A percentile compares a stretch with the other conserved stretches of the same genome.
These are phyloP conservation scores for Volvox carteri DNA, from an alignment of 163 green algal genomes.

Conservation along the genomic window DNA sequence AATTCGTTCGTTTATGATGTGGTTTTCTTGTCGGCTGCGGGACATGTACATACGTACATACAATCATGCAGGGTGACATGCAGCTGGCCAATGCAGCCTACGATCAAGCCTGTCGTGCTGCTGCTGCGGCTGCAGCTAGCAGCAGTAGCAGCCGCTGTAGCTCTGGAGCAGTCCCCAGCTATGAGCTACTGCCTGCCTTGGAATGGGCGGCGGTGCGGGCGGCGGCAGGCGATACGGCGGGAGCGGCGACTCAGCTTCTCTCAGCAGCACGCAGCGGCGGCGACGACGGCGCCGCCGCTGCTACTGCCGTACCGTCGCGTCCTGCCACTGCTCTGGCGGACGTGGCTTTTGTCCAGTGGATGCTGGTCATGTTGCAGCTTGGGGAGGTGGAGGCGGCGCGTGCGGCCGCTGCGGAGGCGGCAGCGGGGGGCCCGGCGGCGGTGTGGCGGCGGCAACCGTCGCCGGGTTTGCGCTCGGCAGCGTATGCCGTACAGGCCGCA, in stretches of 20 bases:
- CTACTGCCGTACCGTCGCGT: background rate
- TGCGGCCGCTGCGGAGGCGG: constrained; percentile 5
- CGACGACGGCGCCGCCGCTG: background rate
- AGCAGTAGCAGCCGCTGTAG: background rate
- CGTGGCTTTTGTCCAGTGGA: constrained; percentile 43
- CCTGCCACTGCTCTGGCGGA: background rate
- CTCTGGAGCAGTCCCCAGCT: background rate
- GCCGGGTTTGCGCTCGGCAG: background rate
- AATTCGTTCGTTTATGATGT: too few relatives aligned
- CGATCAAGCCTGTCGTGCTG: background rate
- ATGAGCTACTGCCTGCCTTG: constrained; percentile 51
- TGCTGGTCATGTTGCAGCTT: constrained; percentile 32
- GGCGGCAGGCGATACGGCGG: background rate
- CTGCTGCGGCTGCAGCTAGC: background rate
- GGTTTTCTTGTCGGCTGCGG: too few relatives aligned
- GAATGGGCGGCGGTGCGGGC: constrained; percentile 54
- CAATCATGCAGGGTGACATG: constrained; percentile 19
- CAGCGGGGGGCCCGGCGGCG: background rate
- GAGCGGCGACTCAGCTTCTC: constrained; percentile 12
- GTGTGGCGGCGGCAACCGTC: background rate
- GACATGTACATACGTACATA: too few relatives aligned
- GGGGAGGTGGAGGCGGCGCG: constrained; percentile 7
- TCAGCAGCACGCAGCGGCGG: background rate
- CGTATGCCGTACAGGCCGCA: constrained; percentile 26
- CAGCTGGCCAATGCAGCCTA: background rate